Conservation (phyloP, 352 stramenopile genomes). For the Phytophthora hybrid region DNA sequence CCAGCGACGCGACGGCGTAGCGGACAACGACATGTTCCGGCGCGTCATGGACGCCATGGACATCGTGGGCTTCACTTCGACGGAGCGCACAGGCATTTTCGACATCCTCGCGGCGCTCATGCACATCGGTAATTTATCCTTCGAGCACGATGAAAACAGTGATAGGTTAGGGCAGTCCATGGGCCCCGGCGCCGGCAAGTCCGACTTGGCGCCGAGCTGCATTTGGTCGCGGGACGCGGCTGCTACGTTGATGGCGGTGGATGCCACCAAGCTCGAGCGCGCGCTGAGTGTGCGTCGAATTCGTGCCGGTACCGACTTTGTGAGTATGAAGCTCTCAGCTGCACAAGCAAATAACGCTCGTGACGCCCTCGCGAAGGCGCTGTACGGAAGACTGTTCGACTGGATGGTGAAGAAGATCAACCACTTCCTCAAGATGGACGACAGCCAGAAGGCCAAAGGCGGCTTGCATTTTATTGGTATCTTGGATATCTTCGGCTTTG, state of each 20-base stretch:
- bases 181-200: constrained; percentile 31
- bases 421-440: constrained; percentile 83
- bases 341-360: constrained; percentile 86
- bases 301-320: constrained; percentile 81
- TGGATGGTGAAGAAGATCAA: constrained; percentile 92
- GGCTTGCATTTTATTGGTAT: constrained; percentile 87
- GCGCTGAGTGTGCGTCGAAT: constrained; percentile 85
- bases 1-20: constrained; percentile 74
- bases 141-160: constrained; percentile 81
- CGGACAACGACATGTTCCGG: constrained; percentile 82
- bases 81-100: constrained; percentile 83
- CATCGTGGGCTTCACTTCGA: constrained; percentile 83
- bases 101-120: constrained; percentile 86
- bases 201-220: constrained; percentile 63
- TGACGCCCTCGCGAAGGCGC: constrained; percentile 82
- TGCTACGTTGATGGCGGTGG: constrained; percentile 73
- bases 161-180: constrained; percentile 56
- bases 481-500: constrained; percentile 94
- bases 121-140: constrained; percentile 90
- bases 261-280: constrained; percentile 73
- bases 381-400: constrained; percentile 92
- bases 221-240: constrained; percentile 80
- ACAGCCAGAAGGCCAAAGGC: constrained; percentile 70
- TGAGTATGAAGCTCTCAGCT: constrained; percentile 86
- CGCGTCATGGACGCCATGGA: constrained; percentile 84